A percentile compares a stretch with the other conserved stretches of the same genome.
Conservation (phyloP, 2,329 filamentous ascomycete genomes). For the Aspergillus aculeatinus region DNA sequence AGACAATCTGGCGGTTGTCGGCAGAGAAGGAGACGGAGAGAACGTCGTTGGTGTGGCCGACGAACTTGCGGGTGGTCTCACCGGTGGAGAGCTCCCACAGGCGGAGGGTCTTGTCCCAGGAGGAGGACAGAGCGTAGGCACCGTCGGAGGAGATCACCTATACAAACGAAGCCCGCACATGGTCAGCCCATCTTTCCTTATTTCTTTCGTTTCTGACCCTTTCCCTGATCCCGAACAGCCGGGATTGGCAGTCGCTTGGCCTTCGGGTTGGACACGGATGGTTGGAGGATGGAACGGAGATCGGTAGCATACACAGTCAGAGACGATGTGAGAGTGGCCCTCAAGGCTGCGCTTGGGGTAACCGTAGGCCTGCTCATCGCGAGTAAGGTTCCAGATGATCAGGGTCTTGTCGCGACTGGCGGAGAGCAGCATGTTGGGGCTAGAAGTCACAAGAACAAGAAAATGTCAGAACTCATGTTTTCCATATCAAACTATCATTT, state of each 20-base stretch:
- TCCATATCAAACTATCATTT: conserved; percentile 24
- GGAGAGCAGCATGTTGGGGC: conserved; percentile 99
- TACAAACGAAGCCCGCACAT: conserved; percentile 26
- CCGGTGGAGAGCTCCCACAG: conserved; percentile 98
- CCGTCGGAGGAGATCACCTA: conserved; percentile 99
- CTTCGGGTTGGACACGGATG: conserved; percentile 1
- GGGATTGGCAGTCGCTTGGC: not conserved
- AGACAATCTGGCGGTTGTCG: conserved; percentile 99
- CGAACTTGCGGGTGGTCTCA: conserved; percentile 95
- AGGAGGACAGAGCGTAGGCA: conserved; percentile 96
- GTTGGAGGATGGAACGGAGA: conserved; percentile 10
- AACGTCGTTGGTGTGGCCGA: conserved; percentile 99
- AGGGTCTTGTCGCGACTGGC: conserved; percentile 96
- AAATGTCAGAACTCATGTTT: conserved; percentile 38
- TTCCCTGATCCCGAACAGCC: conserved; percentile 3
- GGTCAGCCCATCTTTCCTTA: conserved; percentile 29
- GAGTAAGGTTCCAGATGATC: conserved; percentile 99
- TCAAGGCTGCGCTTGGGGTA: conserved; percentile 99
- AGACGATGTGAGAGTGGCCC: conserved; percentile 99
- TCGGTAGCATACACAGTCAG: conserved; percentile 85
- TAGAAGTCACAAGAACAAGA: conserved; percentile 37
- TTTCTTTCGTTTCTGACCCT: conserved; percentile 13
- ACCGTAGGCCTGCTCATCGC: conserved; percentile 96
- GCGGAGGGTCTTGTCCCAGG: conserved; percentile 99
- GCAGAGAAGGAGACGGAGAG: conserved; percentile 99